Base-by-base conservation (phyloP, 257 asterid genomes). In the Nicotiana otophora region DNA sequence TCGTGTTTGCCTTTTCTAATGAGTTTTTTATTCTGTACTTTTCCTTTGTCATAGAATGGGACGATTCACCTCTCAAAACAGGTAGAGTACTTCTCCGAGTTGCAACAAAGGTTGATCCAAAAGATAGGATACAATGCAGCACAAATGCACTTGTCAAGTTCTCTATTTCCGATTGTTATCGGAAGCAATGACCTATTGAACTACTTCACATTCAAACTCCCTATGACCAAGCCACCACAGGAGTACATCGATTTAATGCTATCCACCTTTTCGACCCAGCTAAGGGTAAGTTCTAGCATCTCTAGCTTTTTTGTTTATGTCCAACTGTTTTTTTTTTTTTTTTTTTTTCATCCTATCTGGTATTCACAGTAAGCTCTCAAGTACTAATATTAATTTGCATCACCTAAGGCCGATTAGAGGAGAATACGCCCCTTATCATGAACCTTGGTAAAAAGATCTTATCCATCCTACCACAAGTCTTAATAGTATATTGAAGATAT, bases 121-220 rank as follows among this genome's bases (percentile, higher is more conserved):
- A 85, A 84, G 19, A 26, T 92, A 75, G 93, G 92, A 2, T 39
- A 86, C 0, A 31, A 51, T 0, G 88, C 80, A 5, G 93, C 85
- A 8, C 84, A 86, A 19, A 72, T 84, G 11, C 98, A 90, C 57
- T 81, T 94, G 9, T 84, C 95, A 2, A 90, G 88, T 58, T 92
- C 98, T n/a, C 51, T 92, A 4, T 94, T 92, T 55, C 78, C 90
- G 3, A 10, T 92, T 14, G 92, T 94, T 12, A 94, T 95, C 5
- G 99, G 98, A 17, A 94, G 93, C 92, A 95, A 94, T 70, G 98
- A 95, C 81, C 62, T 94, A 10, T 88, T 91, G 31, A 83, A 55
- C 77, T 89, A 91, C 83, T 93, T 90, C 83, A 75, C 70, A 7
- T 69, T 87, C 3, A 81, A 68, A 5, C 9, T 39, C 0, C 58